phyloP scores from a whole-genome alignment of 441 rosid species.

The Brassica hybrid region DNA sequence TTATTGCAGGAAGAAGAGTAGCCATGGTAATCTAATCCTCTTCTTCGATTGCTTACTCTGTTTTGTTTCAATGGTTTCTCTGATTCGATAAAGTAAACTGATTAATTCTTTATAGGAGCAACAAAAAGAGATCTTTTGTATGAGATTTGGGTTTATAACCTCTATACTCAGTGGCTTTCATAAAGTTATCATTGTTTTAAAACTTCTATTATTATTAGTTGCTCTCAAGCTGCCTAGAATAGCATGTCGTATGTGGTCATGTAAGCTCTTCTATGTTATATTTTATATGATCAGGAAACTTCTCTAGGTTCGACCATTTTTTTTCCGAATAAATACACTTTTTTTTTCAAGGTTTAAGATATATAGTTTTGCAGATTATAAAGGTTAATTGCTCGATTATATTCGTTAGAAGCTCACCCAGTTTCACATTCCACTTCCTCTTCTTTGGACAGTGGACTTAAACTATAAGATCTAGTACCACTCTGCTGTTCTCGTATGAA shows the following conservation, averaged over 20 bases:
- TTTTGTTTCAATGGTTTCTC: not conserved
- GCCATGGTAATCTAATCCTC: no score
- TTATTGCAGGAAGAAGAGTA: not conserved
- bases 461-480: not conserved
- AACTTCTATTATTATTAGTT: not conserved
- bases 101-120: not conserved
- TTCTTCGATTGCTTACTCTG: no score
- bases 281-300: no score
- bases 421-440: not conserved
- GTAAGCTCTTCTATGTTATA: no score
- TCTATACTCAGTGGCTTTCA: not conserved
- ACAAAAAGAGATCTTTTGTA: no score
- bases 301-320: no score
- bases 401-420: not conserved
- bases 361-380: not conserved
- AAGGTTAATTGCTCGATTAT: not conserved
- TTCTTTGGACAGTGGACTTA: not conserved
- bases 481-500: slow-evolving; percentile 8
- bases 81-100: not conserved
- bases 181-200: not conserved
- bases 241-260: no score
- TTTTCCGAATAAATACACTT: not conserved
- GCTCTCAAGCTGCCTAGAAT: no score
- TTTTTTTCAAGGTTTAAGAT: not conserved
- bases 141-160: not conserved